Evolutionary conservation across 2,329 filamentous ascomycete species (phyloP), one percentile per base, ranked within the genome.

Genomic region (Graphiopsis chlorocephala): DNA sequence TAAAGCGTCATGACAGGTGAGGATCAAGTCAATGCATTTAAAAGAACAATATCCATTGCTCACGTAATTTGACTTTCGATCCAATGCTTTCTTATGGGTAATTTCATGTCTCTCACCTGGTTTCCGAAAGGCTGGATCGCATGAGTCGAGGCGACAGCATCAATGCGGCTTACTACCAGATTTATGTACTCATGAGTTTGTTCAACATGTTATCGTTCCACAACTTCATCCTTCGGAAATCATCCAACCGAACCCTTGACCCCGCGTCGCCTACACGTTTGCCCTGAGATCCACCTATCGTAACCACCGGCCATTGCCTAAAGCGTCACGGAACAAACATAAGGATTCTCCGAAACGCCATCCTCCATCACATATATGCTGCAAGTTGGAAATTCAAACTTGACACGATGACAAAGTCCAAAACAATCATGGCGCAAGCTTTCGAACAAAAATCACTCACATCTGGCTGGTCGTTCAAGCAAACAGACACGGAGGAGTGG

Each of bases 381-480:
- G 38, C 17, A 29, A 8, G 31, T 28, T 20, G 26, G n/a, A 12
- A 4, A 31, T 2, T 53, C 12, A 12, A 28, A 23, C n/a, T n/a
- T 31, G 50, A 29, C 26, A 53, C 11, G 8, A 62, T 62, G 60
- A 62, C 60, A 15, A 53, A 26, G 48, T 55, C 28, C 29, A 59
- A 42, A 35, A 14, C 50, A 25, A 64, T n/a, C 45, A 69, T 69
- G 68, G 57, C 64, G 38, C 48, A 48, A 28, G 55, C 68, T 25
- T 50, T 68, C 60, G 50, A 68, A 55, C 52, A 61, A 35, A 72
- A 77, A 48, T 70, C 74, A 63, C 70, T 82, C 62, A 72, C 71
- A 6, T 68, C 75, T 8, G 79, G 79, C 53, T 82, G 81, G 81
- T 67, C 72, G 12, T 81, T 83, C 75, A 82, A 79, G 72, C 78